A percentile compares a stretch with the other conserved stretches of the same genome.
Evolutionary conservation across 2,329 filamentous ascomycete genomes (phyloP).

Genomic region (Pestalotiopsis sp.): DNA sequence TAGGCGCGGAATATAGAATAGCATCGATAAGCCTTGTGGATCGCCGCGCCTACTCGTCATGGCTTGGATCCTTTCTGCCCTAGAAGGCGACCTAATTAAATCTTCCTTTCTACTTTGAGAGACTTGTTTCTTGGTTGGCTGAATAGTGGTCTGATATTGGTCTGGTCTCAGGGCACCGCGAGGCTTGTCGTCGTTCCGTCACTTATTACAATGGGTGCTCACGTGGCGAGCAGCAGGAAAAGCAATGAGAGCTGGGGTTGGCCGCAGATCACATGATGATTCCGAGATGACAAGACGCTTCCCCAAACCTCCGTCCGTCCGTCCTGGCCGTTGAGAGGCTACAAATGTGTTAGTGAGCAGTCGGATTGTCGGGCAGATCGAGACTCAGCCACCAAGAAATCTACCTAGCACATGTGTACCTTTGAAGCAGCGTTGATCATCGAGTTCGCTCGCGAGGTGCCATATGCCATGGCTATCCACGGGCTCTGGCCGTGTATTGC

Average conservation of each 20-base stretch:
- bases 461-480: too few species aligned
- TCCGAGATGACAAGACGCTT: background rate
- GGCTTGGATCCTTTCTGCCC: background rate
- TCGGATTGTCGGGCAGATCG: background rate
- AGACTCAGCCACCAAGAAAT: background rate
- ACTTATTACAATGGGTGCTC: background rate
- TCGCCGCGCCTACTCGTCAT: background rate
- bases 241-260: background rate
- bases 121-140: background rate
- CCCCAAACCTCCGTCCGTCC: background rate
- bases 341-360: background rate
- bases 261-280: background rate
- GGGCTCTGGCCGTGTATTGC: too few species aligned
- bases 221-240: background rate
- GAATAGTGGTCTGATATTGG: background rate
- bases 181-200: background rate
- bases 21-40: background rate
- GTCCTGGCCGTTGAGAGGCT: background rate
- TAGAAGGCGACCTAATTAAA: background rate
- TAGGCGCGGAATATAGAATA: background rate
- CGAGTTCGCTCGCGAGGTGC: too few species aligned
- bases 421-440: too few species aligned
- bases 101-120: background rate
- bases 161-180: background rate
- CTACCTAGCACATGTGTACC: too few species aligned